Conservation (phyloP, 2,329 filamentous ascomycete species). For the Clonostachys sp. region DNA sequence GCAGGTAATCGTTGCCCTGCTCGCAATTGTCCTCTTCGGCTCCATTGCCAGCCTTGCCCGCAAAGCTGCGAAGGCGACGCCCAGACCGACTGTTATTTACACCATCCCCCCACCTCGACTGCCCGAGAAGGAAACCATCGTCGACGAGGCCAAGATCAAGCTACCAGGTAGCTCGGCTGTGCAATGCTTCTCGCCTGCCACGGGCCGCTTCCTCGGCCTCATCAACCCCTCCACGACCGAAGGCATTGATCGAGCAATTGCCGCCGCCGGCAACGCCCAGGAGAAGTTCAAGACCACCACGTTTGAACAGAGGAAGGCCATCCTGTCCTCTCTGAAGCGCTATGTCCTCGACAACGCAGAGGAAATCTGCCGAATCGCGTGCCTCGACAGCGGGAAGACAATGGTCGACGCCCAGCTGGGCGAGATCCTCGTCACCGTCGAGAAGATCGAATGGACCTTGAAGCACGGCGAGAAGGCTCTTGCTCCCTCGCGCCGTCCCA, state of each 20-base stretch:
- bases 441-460: slow-evolving; percentile 94
- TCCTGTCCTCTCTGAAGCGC: slow-evolving; percentile 76
- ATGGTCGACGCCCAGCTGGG: slow-evolving; percentile 91
- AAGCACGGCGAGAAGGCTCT: slow-evolving; percentile 83
- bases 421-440: slow-evolving; percentile 88
- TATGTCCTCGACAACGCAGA: slow-evolving; percentile 87
- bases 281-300: slow-evolving; percentile 75
- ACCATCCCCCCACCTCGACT: slow-evolving; percentile 57
- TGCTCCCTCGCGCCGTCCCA: slow-evolving; percentile 67
- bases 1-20: slow-evolving; percentile 17
- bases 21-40: slow-evolving; percentile 21
- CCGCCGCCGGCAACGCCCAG: slow-evolving; percentile 71
- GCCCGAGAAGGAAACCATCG: slow-evolving; percentile 44
- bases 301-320: slow-evolving; percentile 71
- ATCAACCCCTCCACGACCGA: slow-evolving; percentile 72
- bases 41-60: slow-evolving; percentile 19
- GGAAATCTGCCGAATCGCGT: slow-evolving; percentile 78
- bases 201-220: slow-evolving; percentile 75
- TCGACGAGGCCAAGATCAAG: slow-evolving; percentile 51
- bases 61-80: slow-evolving; percentile 8
- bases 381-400: slow-evolving; percentile 93
- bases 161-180: slow-evolving; percentile 63
- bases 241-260: slow-evolving; percentile 75
- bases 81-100: slow-evolving; percentile 45
- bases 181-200: slow-evolving; percentile 86